Evolutionary conservation across 1,284 basidiomycete genomes (phyloP).

Genomic region (Apiotrichum domesticum): DNA sequence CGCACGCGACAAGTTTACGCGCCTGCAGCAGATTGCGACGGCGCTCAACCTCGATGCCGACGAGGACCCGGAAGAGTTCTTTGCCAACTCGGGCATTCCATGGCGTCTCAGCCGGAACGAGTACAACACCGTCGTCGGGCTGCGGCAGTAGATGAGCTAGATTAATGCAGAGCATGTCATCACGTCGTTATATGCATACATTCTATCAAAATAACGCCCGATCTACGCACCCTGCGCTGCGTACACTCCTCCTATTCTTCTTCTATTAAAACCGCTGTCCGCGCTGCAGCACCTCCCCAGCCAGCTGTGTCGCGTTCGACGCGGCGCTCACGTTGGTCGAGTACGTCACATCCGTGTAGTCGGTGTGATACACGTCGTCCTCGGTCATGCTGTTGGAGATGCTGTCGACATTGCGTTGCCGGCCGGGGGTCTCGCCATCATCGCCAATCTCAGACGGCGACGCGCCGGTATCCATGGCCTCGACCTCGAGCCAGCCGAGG

Average conservation of each 20-base stretch:
- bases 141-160: slow-evolving; percentile 48
- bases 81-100: slow-evolving; percentile 80
- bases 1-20: slow-evolving; percentile 80
- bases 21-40: slow-evolving; percentile 89
- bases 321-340: slow-evolving; percentile 1
- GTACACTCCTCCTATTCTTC: too few relatives aligned
- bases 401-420: not conserved
- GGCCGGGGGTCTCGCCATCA: not conserved
- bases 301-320: slow-evolving; percentile 2
- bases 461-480: slow-evolving; percentile 12
- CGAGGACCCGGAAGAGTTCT: slow-evolving; percentile 86
- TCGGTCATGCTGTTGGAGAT: too few relatives aligned
- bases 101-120: slow-evolving; percentile 78
- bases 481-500: slow-evolving; percentile 31
- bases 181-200: too few relatives aligned
- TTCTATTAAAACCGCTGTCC: not conserved
- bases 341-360: not conserved
- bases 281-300: not conserved
- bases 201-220: not conserved
- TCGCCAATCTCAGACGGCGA: not conserved
- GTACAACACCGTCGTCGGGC: slow-evolving; percentile 61
- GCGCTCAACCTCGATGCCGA: slow-evolving; percentile 84
- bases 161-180: not conserved
- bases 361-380: not conserved
- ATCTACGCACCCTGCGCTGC: too few relatives aligned